Percentiles rank a stretch among this genome's conserved stretches.
Conservation (phyloP, 768 basidiomycete species). For the Amanita polypyramis region DNA sequence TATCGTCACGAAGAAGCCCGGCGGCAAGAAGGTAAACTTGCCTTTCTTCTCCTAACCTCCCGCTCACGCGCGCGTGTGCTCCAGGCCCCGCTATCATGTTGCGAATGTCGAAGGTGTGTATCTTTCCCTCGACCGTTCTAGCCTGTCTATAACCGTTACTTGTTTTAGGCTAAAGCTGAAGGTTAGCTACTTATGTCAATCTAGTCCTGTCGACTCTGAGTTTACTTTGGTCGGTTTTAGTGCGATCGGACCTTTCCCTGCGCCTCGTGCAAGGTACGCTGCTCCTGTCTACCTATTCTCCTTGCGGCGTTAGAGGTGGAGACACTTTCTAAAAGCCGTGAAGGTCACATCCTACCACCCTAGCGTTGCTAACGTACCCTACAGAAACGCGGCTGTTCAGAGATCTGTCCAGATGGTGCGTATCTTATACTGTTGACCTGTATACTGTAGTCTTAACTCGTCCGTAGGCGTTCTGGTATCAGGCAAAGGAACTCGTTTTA, state of each 20-base stretch:
- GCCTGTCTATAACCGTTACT: not conserved
- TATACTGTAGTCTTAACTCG: conserved; percentile 2
- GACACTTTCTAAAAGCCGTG: not conserved
- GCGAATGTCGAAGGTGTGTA: conserved; percentile 49
- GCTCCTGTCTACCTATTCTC: not conserved
- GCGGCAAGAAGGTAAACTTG: conserved; percentile 34
- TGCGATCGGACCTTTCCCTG: conserved; percentile 45
- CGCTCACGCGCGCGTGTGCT: not conserved
- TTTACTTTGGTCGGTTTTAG: conserved; percentile 16
- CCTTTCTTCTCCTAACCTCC: not conserved
- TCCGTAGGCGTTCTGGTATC: conserved; percentile 49
- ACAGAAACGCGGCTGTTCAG: conserved; percentile 53
- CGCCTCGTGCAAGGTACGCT: conserved; percentile 28
- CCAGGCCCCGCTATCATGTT: conserved; percentile 48
- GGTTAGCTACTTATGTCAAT: conserved; percentile 21
- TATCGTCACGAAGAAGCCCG: conserved; percentile 31
- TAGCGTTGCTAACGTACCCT: conserved; percentile 7
- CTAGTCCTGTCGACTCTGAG: conserved; percentile 9
- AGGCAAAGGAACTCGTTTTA: conserved; percentile 57
- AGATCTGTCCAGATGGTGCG: conserved; percentile 58
- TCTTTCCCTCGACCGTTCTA: not conserved
- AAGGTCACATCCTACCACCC: not conserved
- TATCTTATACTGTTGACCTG: not conserved
- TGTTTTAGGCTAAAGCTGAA: conserved; percentile 41
- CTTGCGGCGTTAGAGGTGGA: too few species aligned